Evolutionary conservation across 495 filamentous ascomycete species (phyloP).

Genomic region (Cenococcum geophilum): DNA sequence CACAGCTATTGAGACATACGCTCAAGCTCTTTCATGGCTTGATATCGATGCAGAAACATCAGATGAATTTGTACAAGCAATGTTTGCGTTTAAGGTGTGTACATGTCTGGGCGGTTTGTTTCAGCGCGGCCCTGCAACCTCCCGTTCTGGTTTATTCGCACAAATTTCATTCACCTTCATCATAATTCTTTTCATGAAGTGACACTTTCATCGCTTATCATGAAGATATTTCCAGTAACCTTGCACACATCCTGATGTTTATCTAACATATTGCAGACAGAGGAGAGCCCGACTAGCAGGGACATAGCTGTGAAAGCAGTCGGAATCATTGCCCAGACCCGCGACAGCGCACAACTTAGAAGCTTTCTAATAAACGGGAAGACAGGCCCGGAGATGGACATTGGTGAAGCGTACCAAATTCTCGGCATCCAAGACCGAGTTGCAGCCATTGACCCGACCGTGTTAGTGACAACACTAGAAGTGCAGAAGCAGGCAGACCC

Average conservation of each 20-base stretch:
- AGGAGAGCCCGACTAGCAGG: constrained; percentile 46
- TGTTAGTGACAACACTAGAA: constrained; percentile 7
- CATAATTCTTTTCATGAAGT: background rate
- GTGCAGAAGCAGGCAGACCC: constrained; percentile 35
- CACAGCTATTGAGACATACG: constrained; percentile 51
- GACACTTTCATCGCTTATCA: background rate
- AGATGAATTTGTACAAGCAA: constrained; percentile 56
- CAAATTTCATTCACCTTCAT: too few species aligned
- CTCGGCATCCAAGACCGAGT: constrained; percentile 52
- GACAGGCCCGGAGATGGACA: constrained; percentile 49
- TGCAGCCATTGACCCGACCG: constrained; percentile 9
- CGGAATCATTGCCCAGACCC: constrained; percentile 49
- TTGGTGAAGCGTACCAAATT: constrained; percentile 51
- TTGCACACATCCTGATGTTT: background rate
- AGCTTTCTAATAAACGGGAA: constrained; percentile 53
- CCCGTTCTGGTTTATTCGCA: too few species aligned
- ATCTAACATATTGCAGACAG: constrained; percentile 21
- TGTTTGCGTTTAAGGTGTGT: constrained; percentile 53
- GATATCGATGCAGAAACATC: constrained; percentile 46
- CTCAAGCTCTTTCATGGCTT: constrained; percentile 56
- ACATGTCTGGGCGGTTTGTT: too few species aligned
- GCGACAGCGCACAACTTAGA: constrained; percentile 50
- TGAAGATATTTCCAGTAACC: background rate
- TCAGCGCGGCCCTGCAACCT: too few species aligned
- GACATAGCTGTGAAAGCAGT: constrained; percentile 51